phyloP scores from a whole-genome alignment of 2,329 filamentous ascomycete species.

The Colletotrichum eleusines region DNA sequence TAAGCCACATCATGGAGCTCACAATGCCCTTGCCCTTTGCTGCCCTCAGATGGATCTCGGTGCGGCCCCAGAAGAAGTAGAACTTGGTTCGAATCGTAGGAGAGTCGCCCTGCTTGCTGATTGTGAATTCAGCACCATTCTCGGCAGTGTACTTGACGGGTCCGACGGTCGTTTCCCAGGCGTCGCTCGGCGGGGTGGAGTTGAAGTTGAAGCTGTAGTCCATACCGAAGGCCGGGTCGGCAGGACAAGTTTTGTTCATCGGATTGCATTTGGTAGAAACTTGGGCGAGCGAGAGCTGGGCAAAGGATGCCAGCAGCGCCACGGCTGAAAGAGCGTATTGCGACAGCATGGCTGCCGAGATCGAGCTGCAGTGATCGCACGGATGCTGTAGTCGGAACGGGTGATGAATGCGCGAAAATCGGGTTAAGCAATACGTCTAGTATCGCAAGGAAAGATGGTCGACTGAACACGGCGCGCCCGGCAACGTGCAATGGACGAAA shows the following conservation, averaged over 20 bases:
- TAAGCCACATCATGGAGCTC: constrained; percentile 85
- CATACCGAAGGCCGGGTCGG: constrained; percentile 78
- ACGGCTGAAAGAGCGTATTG: constrained; percentile 50
- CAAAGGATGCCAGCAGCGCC: constrained; percentile 57
- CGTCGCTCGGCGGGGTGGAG: constrained; percentile 65
- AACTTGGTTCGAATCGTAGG: constrained; percentile 84
- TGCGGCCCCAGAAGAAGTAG: constrained; percentile 87
- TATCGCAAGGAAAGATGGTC: constrained; percentile 15
- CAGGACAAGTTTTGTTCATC: constrained; percentile 75
- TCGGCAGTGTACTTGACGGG: constrained; percentile 70
- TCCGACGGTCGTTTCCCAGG: constrained; percentile 79
- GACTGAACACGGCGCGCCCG: constrained; percentile 10
- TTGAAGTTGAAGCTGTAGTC: constrained; percentile 75
- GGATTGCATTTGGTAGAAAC: constrained; percentile 85
- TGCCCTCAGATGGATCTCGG: constrained; percentile 83
- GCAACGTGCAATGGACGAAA: constrained; percentile 19
- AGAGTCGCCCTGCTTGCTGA: constrained; percentile 77
- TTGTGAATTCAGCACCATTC: constrained; percentile 78
- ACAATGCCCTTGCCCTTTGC: constrained; percentile 81
- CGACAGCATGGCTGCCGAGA: constrained; percentile 45
- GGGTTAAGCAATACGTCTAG: constrained; percentile 25
- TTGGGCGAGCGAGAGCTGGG: constrained; percentile 72
- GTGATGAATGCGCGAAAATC: not conserved
- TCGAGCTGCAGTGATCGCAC: not conserved
- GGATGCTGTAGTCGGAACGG: not conserved